Evolutionary conservation across 2,329 filamentous ascomycete species (phyloP), one percentile per base, ranked within the genome.

Genomic region (Massarina eburnea): DNA sequence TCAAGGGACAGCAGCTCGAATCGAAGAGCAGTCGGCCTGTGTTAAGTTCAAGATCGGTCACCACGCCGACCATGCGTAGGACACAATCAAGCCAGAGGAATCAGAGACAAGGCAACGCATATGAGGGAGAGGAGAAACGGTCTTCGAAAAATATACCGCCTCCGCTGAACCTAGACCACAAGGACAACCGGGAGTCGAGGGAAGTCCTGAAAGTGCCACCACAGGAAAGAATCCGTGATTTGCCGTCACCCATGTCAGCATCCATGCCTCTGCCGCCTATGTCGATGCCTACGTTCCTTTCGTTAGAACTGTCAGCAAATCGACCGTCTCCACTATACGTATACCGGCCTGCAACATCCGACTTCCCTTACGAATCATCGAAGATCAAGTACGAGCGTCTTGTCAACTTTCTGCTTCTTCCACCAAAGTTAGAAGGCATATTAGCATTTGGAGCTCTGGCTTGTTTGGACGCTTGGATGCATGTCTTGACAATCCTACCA

Each of bases 381-480:
- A 86, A 86, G 22, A 82, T 95, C 60, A 97, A 97, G 67, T 88
- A 97, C 48, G 90, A 97, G 67, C 84, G 95, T 30, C 77, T 99
- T 10, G 80, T 89, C 54, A 97, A 97, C 66, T 95, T 96, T 49
- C 72, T 99, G 5, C 76, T 91, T 20, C 74, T 99, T 3, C 91
- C 92, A 0, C 80, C 83, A 0, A 88, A 87, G 49, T 78, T 99
- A 4, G 94, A 99, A 71, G 81, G 86, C 36, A 86, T 91, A 0
- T 79, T 99, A 5, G 83, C 85, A 48, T 97, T 99, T 71, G 94
- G 94, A 6, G 85, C 89, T 0, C 72, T 97, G 26, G 91, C 92
- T 6, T 99, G 94, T 71, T 77, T 99, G 5, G 94, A 99, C 67
- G 88, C 92, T 1, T 99, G 92, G 91, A 80, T 99, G 1, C 94